Evolutionary conservation across 192 early-diverging fungal genomes (phyloP).

Genomic region (Coemansia sp.): DNA sequence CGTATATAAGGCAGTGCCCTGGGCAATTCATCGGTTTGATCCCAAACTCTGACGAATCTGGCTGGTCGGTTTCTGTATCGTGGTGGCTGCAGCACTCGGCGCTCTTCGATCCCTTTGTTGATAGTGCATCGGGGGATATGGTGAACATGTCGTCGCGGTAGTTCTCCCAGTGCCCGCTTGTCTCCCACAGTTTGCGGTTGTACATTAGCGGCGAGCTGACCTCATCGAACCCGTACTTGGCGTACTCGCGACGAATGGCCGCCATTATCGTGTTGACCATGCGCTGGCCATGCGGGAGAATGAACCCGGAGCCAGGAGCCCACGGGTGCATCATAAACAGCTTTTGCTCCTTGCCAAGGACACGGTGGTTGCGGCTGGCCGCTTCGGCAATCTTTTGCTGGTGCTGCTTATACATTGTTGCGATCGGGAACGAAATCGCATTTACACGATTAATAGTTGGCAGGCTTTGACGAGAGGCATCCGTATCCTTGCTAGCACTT

Average conservation of each 20-base stretch:
- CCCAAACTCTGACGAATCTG: slow-evolving; percentile 61
- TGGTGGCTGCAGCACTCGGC: slow-evolving; percentile 39
- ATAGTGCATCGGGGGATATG: slow-evolving; percentile 20
- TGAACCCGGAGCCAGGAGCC: slow-evolving; percentile 74
- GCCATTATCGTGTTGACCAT: slow-evolving; percentile 78
- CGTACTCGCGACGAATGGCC: slow-evolving; percentile 77
- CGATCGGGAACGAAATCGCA: slow-evolving; percentile 69
- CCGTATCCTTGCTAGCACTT: not conserved
- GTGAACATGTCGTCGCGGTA: slow-evolving; percentile 95
- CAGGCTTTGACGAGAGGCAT: slow-evolving; percentile 35
- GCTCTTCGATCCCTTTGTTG: not conserved
- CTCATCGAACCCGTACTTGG: slow-evolving; percentile 78
- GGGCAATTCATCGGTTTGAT: slow-evolving; percentile 99
- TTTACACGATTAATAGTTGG: slow-evolving; percentile 70
- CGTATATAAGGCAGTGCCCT: slow-evolving; percentile 92
- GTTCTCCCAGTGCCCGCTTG: slow-evolving; percentile 94
- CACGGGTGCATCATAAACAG: slow-evolving; percentile 72
- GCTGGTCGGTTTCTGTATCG: slow-evolving; percentile 39
- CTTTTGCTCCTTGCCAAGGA: slow-evolving; percentile 67
- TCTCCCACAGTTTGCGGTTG: slow-evolving; percentile 93
- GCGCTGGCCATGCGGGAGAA: slow-evolving; percentile 77
- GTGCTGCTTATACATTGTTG: slow-evolving; percentile 59
- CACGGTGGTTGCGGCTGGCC: slow-evolving; percentile 66
- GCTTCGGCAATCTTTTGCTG: slow-evolving; percentile 57
- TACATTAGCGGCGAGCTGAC: slow-evolving; percentile 92